Percentiles rank a stretch among this genome's conserved stretches.
Conservation (phyloP, 345 rosid genomes). For the Cardamine occulta region DNA sequence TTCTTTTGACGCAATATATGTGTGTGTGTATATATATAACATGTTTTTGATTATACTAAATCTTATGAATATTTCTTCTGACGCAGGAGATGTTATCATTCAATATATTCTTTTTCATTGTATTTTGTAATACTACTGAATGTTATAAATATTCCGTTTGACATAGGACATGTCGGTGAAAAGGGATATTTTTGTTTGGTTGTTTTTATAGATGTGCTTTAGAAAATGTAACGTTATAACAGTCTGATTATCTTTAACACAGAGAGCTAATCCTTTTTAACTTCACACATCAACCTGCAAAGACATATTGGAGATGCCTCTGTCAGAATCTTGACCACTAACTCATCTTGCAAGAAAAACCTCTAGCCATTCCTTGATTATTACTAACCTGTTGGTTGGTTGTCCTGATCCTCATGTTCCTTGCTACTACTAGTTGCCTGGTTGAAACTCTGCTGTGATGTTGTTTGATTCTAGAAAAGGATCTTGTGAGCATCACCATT, state of each 20-base stretch:
- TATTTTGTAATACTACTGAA: too few relatives aligned
- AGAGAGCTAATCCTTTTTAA: not conserved
- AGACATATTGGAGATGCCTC: not conserved
- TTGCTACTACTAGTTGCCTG: slow-evolving; percentile 32
- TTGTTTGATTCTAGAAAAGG: slow-evolving; percentile 29
- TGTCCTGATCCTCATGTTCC: slow-evolving; percentile 21
- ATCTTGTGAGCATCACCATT: not conserved
- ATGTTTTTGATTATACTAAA: too few relatives aligned
- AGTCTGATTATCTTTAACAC: not conserved
- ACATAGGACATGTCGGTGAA: too few relatives aligned
- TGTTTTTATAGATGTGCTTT: too few relatives aligned
- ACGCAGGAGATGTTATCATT: too few relatives aligned
- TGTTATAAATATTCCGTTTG: too few relatives aligned
- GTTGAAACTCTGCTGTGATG: slow-evolving; percentile 8
- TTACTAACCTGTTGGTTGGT: slow-evolving; percentile 26
- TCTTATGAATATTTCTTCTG: too few relatives aligned
- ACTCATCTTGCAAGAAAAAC: slow-evolving; percentile 7
- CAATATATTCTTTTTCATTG: too few relatives aligned
- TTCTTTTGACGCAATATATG: too few relatives aligned
- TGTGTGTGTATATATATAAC: too few relatives aligned
- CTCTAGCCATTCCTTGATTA: not conserved
- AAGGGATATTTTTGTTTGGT: too few relatives aligned
- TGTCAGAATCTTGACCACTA: slow-evolving; percentile 14
- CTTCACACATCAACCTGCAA: slow-evolving; percentile 22
- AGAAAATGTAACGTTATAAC: not conserved